Conservation (phyloP, 495 filamentous ascomycete genomes). For the Trichoderma parareesei region DNA sequence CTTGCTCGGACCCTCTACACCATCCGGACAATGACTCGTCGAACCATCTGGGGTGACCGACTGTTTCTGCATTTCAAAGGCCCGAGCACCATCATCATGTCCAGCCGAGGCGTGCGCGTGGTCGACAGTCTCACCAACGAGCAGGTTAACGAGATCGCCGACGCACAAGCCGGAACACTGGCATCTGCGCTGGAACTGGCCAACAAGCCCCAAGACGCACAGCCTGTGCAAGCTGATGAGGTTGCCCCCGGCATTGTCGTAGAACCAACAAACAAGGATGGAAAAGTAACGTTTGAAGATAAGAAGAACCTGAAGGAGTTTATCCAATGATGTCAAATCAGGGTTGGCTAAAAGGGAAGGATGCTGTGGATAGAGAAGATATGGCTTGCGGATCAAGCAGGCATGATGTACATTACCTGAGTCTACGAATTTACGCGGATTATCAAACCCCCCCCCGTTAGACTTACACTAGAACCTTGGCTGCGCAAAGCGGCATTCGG, state of each 20-base stretch:
- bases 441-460: too few relatives aligned
- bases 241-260: constrained; percentile 38
- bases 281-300: constrained; percentile 63
- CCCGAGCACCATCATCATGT: constrained; percentile 74
- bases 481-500: too few relatives aligned
- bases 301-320: constrained; percentile 46
- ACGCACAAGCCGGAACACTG: constrained; percentile 52
- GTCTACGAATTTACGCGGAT: too few relatives aligned
- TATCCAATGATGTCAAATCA: constrained; percentile 22
- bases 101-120: constrained; percentile 67
- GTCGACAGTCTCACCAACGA: constrained; percentile 64
- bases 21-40: constrained; percentile 63
- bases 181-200: constrained; percentile 40
- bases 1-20: constrained; percentile 52
- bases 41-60: constrained; percentile 89
- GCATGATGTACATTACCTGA: not conserved
- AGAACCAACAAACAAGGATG: constrained; percentile 54
- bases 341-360: not conserved
- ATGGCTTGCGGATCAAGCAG: not conserved
- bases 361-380: not conserved
- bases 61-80: constrained; percentile 86
- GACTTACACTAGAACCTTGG: too few relatives aligned
- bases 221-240: constrained; percentile 20
- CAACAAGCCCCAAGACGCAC: constrained; percentile 25
- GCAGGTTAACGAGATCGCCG: constrained; percentile 83